phyloP scores from a whole-genome alignment of 495 filamentous ascomycete genomes.

The Penicillium goetzii region DNA sequence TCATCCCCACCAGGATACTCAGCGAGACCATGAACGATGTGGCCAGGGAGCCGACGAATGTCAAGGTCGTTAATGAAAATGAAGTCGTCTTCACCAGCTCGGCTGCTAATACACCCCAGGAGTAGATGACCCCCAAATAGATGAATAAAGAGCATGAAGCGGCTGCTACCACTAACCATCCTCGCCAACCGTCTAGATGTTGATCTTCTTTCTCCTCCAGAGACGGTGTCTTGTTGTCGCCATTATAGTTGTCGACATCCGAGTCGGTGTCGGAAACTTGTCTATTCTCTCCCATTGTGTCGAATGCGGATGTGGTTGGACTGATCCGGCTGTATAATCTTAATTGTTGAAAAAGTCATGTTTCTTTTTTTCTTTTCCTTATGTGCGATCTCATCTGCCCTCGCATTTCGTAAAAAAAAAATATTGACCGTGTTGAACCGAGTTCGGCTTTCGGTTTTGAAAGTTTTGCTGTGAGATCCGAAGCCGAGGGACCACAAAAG shows the following conservation, averaged over 20 bases:
- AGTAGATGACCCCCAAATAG: constrained; percentile 18
- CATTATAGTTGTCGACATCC: constrained; percentile 2
- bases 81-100: constrained; percentile 16
- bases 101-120: constrained; percentile 14
- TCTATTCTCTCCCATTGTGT: background rate
- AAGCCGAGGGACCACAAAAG: constrained; percentile 5
- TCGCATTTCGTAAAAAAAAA: background rate
- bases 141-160: constrained; percentile 17
- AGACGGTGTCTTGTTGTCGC: background rate
- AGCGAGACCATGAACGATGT: constrained; percentile 13
- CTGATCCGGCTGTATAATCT: background rate
- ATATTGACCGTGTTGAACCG: constrained; percentile 5
- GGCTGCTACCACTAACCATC: constrained; percentile 14
- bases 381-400: background rate
- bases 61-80: constrained; percentile 18
- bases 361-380: background rate
- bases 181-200: constrained; percentile 14
- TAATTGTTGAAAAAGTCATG: background rate
- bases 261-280: background rate
- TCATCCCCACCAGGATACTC: constrained; percentile 6
- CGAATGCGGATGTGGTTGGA: background rate
- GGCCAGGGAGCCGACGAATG: constrained; percentile 18
- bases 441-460: constrained; percentile 9
- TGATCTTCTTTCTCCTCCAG: background rate
- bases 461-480: background rate